Evolutionary conservation across 1,139 yeast species (phyloP), one percentile per base, ranked within the genome.

Genomic region (Yamadazyma atlantica): DNA sequence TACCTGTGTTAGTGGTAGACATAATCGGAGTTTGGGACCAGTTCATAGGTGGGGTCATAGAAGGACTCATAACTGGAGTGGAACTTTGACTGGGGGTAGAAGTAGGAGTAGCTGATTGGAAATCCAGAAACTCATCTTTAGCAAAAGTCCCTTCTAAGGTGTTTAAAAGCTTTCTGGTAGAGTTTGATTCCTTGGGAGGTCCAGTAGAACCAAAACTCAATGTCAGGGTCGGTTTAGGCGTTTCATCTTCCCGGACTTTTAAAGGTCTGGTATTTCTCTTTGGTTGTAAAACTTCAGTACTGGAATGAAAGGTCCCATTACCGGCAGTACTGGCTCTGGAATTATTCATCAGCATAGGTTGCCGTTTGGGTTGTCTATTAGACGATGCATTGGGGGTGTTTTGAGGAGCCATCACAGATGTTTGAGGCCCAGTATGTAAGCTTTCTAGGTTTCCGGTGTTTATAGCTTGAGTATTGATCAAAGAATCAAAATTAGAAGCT

Each of bases 401-500:
- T 21, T 17, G 6, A 3, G 51, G 50, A 11, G 21, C 30, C 44
- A 48, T 45, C 3, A 37, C 45, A 22, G 51, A 49, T 5, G 55
- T 33, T 22, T 42, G 51, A 0, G 72, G 67, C 0, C 60, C 64
- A 27, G 47, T 46, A 8, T 49, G 47, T 23, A 50, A 40, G 3
- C 49, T 50, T 4, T 66, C 69, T 35, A 55, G 52, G 29, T 50
- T 58, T 3, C 60, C 60, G 5, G 50, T 48, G n/a, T 57, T 62
- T 3, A 69, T 49, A n/a, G 54, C 46, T 40, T 68, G 71, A 5
- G 63, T 55, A 34, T 57, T 57, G 30, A 69, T 58, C 36, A 69
- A 54, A 2, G 68, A 49, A 33, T 60, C 64, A 42, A 67, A 66
- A 30, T 55, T 54, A 12, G 39, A 39, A 3, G 42, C 23, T 15